Percentiles rank a stretch among this genome's conserved stretches.
Evolutionary conservation across 1,284 basidiomycete genomes (phyloP).

Genomic region (Irpex sp.): DNA sequence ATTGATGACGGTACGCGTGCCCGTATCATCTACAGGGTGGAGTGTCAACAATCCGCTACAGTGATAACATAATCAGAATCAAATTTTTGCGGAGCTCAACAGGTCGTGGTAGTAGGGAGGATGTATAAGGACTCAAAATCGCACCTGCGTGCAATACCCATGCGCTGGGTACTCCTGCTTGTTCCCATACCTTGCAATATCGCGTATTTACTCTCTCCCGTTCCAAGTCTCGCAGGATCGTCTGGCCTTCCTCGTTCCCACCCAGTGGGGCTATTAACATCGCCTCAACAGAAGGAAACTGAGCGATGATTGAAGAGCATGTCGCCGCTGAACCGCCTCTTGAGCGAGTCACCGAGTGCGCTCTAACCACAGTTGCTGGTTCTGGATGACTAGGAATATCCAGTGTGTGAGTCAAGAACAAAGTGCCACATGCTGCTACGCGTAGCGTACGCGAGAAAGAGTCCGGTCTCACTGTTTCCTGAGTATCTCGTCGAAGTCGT

Average conservation of each 20-base stretch:
- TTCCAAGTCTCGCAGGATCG: slow-evolving; percentile 62
- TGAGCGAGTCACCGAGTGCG: slow-evolving; percentile 60
- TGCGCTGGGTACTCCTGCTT: slow-evolving; percentile 70
- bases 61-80: slow-evolving; percentile 6
- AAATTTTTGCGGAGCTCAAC: not conserved
- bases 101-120: not conserved
- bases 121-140: slow-evolving; percentile 12
- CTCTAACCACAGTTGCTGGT: slow-evolving; percentile 57
- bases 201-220: slow-evolving; percentile 62
- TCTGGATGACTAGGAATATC: slow-evolving; percentile 56
- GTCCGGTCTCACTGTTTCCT: slow-evolving; percentile 17
- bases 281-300: slow-evolving; percentile 63
- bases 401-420: slow-evolving; percentile 73
- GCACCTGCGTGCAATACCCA: slow-evolving; percentile 74
- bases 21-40: slow-evolving; percentile 45
- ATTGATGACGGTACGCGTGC: slow-evolving; percentile 68
- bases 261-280: slow-evolving; percentile 72
- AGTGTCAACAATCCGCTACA: slow-evolving; percentile 8
- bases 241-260: slow-evolving; percentile 62
- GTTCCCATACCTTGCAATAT: slow-evolving; percentile 71
- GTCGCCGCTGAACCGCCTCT: slow-evolving; percentile 71
- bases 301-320: slow-evolving; percentile 67
- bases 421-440: slow-evolving; percentile 71
- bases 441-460: slow-evolving; percentile 44
- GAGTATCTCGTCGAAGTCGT: slow-evolving; percentile 29